Conservation (phyloP, 2,329 filamentous ascomycete genomes). For the Akanthomyces muscarius region DNA sequence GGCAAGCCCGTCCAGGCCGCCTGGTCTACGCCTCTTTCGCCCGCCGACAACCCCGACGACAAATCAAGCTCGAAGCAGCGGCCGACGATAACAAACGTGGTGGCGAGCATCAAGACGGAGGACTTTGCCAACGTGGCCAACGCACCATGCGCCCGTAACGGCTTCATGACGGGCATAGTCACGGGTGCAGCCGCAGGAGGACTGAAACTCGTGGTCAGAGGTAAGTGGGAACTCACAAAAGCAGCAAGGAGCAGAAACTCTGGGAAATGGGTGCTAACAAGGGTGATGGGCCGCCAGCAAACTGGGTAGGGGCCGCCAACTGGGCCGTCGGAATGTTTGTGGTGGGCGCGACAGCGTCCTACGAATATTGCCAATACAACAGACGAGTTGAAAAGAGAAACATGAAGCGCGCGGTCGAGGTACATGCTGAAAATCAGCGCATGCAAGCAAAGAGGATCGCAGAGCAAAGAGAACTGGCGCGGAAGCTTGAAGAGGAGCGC, state of each 20-base stretch:
- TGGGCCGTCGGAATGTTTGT: slow-evolving; percentile 81
- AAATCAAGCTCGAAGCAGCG: slow-evolving; percentile 25
- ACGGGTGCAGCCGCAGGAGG: slow-evolving; percentile 73
- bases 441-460: slow-evolving; percentile 38
- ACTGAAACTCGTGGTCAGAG: slow-evolving; percentile 68
- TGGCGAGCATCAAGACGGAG: slow-evolving; percentile 61
- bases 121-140: slow-evolving; percentile 72
- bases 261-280: neutral
- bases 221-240: slow-evolving; percentile 44
- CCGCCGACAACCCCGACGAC: slow-evolving; percentile 18
- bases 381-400: slow-evolving; percentile 71
- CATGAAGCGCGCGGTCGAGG: slow-evolving; percentile 81
- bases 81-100: slow-evolving; percentile 52
- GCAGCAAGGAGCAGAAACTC: neutral
- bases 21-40: slow-evolving; percentile 11
- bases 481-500: slow-evolving; percentile 30
- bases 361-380: slow-evolving; percentile 79
- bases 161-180: slow-evolving; percentile 77
- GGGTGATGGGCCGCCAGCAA: neutral
- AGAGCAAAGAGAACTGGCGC: slow-evolving; percentile 36
- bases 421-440: slow-evolving; percentile 48
- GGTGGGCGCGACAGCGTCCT: slow-evolving; percentile 64
- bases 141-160: slow-evolving; percentile 78
- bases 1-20: slow-evolving; percentile 9
- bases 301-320: slow-evolving; percentile 57